Evolutionary conservation across 2,329 filamentous ascomycete genomes (phyloP).

Genomic region (Chaetothyriales sp.): DNA sequence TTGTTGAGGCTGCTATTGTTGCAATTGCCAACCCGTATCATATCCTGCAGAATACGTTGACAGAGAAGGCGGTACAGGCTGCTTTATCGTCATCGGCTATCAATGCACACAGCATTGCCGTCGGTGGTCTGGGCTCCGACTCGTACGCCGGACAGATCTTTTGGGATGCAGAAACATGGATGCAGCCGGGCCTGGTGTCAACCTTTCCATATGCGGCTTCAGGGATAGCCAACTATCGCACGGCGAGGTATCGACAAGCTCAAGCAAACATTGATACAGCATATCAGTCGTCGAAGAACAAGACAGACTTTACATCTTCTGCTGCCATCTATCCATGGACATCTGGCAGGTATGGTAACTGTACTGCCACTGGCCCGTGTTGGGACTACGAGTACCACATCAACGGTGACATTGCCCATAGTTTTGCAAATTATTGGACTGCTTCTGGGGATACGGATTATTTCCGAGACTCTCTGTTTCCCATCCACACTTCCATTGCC

Average conservation of each 20-base stretch:
- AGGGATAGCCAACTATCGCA: constrained; percentile 52
- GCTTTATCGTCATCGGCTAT: constrained; percentile 36
- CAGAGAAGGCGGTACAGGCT: constrained; percentile 38
- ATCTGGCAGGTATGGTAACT: constrained; percentile 53
- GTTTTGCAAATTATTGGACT: constrained; percentile 47
- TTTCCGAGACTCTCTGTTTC: constrained; percentile 44
- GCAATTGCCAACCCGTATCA: constrained; percentile 37
- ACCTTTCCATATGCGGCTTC: constrained; percentile 49
- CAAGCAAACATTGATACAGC: constrained; percentile 44
- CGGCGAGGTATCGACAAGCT: constrained; percentile 46
- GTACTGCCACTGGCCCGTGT: constrained; percentile 50
- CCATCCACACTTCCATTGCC: constrained; percentile 51
- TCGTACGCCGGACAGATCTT: constrained; percentile 55
- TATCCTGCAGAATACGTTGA: constrained; percentile 37
- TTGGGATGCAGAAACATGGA: constrained; percentile 56
- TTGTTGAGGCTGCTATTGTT: constrained; percentile 40
- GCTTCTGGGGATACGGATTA: constrained; percentile 44
- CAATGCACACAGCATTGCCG: constrained; percentile 50
- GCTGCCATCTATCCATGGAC: constrained; percentile 58
- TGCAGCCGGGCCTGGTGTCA: constrained; percentile 52
- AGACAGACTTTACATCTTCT: constrained; percentile 42
- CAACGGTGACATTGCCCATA: constrained; percentile 54
- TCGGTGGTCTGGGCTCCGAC: constrained; percentile 54
- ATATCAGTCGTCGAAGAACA: constrained; percentile 45
- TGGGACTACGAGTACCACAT: constrained; percentile 62